Conservation (phyloP, 2,329 filamentous ascomycete genomes). For the Juglanconis sp. region DNA sequence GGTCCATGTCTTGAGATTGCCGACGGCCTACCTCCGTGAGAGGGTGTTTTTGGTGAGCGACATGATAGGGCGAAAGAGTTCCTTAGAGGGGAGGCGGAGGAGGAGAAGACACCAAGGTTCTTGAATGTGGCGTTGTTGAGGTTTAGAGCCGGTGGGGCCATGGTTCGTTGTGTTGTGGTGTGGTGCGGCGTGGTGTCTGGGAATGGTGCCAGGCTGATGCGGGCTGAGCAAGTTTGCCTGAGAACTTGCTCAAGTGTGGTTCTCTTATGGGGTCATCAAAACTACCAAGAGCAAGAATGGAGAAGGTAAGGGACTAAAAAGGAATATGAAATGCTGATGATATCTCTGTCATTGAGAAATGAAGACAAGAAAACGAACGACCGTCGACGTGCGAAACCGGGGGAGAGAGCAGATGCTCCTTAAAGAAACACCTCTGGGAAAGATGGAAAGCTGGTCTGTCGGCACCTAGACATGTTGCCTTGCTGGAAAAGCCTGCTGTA, state of each 20-base stretch:
- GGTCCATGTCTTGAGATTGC: constrained; percentile 20
- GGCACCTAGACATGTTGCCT: background rate
- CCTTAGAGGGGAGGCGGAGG: constrained; percentile 27
- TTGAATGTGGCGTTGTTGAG: constrained; percentile 17
- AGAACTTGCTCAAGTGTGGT: constrained; percentile 11
- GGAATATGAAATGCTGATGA: background rate
- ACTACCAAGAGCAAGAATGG: constrained; percentile 1
- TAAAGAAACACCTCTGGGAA: background rate
- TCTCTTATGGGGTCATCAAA: background rate
- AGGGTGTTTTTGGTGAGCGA: constrained; percentile 29
- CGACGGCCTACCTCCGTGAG: constrained; percentile 13
- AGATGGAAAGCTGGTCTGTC: constrained; percentile 1
- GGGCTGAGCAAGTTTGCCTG: constrained; percentile 8
- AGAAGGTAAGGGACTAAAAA: background rate
- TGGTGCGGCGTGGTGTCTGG: background rate
- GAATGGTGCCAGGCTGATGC: background rate
- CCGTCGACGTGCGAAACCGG: no score
- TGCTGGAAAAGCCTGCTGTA: no score
- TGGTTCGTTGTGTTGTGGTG: constrained; percentile 6
- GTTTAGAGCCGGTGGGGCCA: constrained; percentile 22
- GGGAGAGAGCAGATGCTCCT: no score
- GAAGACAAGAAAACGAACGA: background rate
- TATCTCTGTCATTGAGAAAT: background rate
- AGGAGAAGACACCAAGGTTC: constrained; percentile 24
- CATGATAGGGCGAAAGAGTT: constrained; percentile 29